phyloP scores from a whole-genome alignment of 371 early-diverging fungal genomes.

The Rhizopus stolonifer region DNA sequence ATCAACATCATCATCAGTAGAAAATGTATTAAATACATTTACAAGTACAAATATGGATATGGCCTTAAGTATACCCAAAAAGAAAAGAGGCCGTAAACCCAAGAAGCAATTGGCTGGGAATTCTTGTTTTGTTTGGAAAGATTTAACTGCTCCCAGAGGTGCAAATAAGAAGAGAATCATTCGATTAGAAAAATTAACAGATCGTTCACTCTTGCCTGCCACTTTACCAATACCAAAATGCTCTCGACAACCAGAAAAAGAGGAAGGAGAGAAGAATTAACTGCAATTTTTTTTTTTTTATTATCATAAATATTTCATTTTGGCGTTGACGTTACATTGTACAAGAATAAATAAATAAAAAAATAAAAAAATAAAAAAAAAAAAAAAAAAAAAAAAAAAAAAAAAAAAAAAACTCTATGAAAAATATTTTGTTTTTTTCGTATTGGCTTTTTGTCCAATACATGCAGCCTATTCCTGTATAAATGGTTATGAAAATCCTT shows the following conservation, averaged over 20 bases:
- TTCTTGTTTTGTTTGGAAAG: constrained; percentile 53
- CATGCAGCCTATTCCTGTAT: too few relatives aligned
- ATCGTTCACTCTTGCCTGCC: neutral
- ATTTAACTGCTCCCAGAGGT: constrained; percentile 38
- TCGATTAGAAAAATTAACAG: neutral
- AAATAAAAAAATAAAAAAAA: too few relatives aligned
- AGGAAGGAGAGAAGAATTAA: too few relatives aligned
- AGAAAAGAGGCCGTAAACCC: constrained; percentile 50
- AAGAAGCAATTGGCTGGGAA: constrained; percentile 48
- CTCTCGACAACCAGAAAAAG: neutral
- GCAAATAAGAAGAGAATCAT: constrained; percentile 24
- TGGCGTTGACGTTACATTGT: too few relatives aligned
- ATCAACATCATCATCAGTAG: constrained; percentile 2
- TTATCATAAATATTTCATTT: too few relatives aligned
- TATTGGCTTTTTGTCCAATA: too few relatives aligned
- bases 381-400: too few relatives aligned
- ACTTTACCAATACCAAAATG: neutral
- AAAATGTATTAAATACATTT: constrained; percentile 29
- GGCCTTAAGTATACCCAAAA: constrained; percentile 43
- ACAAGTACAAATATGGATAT: constrained; percentile 41
- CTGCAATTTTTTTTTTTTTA: too few relatives aligned
- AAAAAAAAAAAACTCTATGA: too few relatives aligned
- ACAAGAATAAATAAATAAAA: too few relatives aligned
- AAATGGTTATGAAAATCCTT: too few relatives aligned
- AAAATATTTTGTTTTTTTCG: too few relatives aligned